phyloP scores from a whole-genome alignment of 768 basidiomycete species.

The Asterophora parasitica region DNA sequence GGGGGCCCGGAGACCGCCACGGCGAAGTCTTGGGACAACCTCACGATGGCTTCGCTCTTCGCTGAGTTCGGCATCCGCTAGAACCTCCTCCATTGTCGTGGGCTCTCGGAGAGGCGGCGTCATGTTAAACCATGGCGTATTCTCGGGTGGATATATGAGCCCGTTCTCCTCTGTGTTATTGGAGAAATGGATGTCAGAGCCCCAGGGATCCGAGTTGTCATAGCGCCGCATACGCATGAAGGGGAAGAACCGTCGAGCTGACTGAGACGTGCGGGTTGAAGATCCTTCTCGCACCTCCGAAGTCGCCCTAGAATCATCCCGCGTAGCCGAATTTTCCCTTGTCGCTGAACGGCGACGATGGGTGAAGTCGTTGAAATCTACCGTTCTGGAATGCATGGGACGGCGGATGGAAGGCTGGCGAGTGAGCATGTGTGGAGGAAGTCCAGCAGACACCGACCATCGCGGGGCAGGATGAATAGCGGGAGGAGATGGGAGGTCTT shows the following conservation, averaged over 20 bases:
- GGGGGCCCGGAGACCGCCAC: constrained; percentile 63
- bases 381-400: constrained; percentile 44
- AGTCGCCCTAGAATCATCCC: constrained; percentile 25
- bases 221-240: constrained; percentile 42
- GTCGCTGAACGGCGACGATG: constrained; percentile 54
- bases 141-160: constrained; percentile 15
- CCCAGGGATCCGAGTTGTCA: constrained; percentile 24
- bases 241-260: constrained; percentile 54
- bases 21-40: constrained; percentile 50
- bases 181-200: constrained; percentile 19
- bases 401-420: constrained; percentile 64
- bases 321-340: constrained; percentile 28
- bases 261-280: constrained; percentile 17
- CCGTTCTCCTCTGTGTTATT: constrained; percentile 8
- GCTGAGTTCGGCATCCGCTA: constrained; percentile 25
- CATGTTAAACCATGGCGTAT: constrained; percentile 22
- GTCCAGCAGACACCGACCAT: constrained; percentile 26
- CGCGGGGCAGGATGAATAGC: constrained; percentile 23
- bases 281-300: constrained; percentile 25
- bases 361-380: constrained; percentile 73
- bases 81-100: constrained; percentile 12
- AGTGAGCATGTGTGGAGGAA: constrained; percentile 30
- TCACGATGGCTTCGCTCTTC: constrained; percentile 26
- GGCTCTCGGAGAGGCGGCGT: constrained; percentile 19
- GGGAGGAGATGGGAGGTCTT: constrained; percentile 24